Evolutionary conservation across 2,329 filamentous ascomycete species (phyloP).

Genomic region (Diaporthe citri): DNA sequence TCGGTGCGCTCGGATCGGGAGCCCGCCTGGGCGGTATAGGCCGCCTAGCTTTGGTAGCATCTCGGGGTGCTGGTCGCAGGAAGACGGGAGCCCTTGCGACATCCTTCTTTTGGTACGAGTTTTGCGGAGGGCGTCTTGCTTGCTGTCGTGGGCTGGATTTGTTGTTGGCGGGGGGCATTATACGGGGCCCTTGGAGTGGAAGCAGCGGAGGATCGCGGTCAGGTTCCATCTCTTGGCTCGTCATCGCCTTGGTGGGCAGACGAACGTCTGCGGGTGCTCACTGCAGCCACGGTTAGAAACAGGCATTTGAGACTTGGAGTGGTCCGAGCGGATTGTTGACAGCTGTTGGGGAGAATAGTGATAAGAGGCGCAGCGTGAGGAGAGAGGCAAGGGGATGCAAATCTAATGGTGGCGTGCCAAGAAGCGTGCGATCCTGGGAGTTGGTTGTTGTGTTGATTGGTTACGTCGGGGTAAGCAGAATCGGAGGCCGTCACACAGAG

Average conservation of each 20-base stretch:
- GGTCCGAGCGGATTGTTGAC: neutral
- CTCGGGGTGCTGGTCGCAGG: constrained; percentile 32
- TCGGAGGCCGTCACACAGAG: constrained; percentile 18
- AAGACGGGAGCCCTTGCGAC: constrained; percentile 34
- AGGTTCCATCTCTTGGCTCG: constrained; percentile 41
- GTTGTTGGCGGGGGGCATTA: constrained; percentile 10
- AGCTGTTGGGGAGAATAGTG: neutral
- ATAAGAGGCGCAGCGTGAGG: constrained; percentile 12
- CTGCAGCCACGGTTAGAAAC: constrained; percentile 34
- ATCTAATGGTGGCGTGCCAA: constrained; percentile 24
- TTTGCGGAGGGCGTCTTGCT: constrained; percentile 25
- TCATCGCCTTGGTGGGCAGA: constrained; percentile 40
- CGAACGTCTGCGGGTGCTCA: constrained; percentile 40
- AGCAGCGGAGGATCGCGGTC: constrained; percentile 39
- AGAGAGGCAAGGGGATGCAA: constrained; percentile 26
- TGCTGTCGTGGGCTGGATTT: constrained; percentile 26
- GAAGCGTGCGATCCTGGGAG: constrained; percentile 17
- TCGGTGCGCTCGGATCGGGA: constrained; percentile 17
- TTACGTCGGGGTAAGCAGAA: constrained; percentile 13
- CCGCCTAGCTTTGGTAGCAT: constrained; percentile 27
- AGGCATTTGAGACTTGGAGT: constrained; percentile 27
- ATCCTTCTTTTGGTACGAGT: constrained; percentile 15
- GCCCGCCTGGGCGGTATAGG: constrained; percentile 34
- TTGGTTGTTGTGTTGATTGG: constrained; percentile 12
- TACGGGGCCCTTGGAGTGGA: constrained; percentile 36